phyloP scores from a whole-genome alignment of 176 grass and related monocot genomes.

The Phragmites australis region DNA sequence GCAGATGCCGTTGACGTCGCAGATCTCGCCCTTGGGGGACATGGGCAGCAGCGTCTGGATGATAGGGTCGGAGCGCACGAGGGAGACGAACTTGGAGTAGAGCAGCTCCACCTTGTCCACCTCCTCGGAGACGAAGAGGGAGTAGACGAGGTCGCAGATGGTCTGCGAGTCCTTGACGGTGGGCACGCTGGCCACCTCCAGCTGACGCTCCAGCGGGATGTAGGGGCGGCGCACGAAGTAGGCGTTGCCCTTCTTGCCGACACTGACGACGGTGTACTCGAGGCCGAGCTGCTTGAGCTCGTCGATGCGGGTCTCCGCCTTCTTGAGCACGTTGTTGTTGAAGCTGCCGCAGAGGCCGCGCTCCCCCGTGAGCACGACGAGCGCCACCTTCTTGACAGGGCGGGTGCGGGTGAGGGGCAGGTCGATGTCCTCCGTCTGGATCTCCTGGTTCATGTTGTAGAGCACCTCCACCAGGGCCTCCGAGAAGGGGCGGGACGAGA shows the following conservation, averaged over 20 bases:
- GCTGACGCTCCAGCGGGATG: slow-evolving; percentile 62
- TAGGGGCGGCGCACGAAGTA: slow-evolving; percentile 66
- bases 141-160: slow-evolving; percentile 84
- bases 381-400: slow-evolving; percentile 66
- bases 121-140: slow-evolving; percentile 83
- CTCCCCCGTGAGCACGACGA: slow-evolving; percentile 85
- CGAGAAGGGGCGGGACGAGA: slow-evolving; percentile 82
- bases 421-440: slow-evolving; percentile 83
- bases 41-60: slow-evolving; percentile 90
- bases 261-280: slow-evolving; percentile 66
- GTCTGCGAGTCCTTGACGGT: slow-evolving; percentile 81
- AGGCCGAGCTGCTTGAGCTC: slow-evolving; percentile 66
- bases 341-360: slow-evolving; percentile 81
- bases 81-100: slow-evolving; percentile 82
- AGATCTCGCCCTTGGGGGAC: slow-evolving; percentile 89
- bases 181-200: slow-evolving; percentile 62
- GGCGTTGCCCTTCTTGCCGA: slow-evolving; percentile 83
- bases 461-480: slow-evolving; percentile 81
- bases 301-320: slow-evolving; percentile 66
- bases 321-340: slow-evolving; percentile 92
- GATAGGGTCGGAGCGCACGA: slow-evolving; percentile 78
- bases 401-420: slow-evolving; percentile 65
- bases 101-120: slow-evolving; percentile 95
- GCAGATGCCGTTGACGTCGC: slow-evolving; percentile 76
- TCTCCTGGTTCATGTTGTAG: slow-evolving; percentile 92